Evolutionary conservation across 306 rosid species (phyloP).

Genomic region (Quillaja saponaria): DNA sequence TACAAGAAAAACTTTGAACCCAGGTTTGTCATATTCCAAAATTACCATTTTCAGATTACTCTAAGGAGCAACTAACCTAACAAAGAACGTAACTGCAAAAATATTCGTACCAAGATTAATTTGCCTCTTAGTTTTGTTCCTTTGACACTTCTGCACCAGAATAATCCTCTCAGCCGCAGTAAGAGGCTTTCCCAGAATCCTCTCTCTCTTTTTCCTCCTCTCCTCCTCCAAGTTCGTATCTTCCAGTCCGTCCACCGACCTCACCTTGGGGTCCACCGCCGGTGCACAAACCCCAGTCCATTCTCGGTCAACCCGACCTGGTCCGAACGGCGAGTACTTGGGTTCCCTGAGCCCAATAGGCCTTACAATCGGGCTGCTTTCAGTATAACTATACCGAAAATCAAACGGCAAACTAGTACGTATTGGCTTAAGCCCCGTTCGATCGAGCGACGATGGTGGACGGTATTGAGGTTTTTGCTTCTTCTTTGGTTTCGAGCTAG

Average conservation of each 20-base stretch:
- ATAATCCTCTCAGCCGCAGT: slow-evolving; percentile 64
- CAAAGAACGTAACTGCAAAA: not conserved
- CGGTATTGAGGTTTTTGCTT: slow-evolving; percentile 58
- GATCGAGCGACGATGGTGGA: slow-evolving; percentile 79
- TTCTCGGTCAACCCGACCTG: slow-evolving; percentile 59
- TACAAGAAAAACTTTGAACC: no score
- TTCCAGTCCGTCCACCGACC: slow-evolving; percentile 57
- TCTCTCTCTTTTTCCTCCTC: slow-evolving; percentile 58
- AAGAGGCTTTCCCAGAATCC: slow-evolving; percentile 65
- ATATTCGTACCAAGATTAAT: slow-evolving; percentile 70
- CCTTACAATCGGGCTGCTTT: slow-evolving; percentile 65
- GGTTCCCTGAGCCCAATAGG: slow-evolving; percentile 86
- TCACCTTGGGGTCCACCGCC: slow-evolving; percentile 67
- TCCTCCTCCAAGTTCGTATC: slow-evolving; percentile 58
- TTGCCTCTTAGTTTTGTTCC: slow-evolving; percentile 68
- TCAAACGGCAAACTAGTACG: slow-evolving; percentile 73
- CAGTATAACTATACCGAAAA: slow-evolving; percentile 83
- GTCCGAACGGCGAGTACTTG: slow-evolving; percentile 92
- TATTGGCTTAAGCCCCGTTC: slow-evolving; percentile 47
- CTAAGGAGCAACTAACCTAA: no score
- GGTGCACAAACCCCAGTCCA: slow-evolving; percentile 97
- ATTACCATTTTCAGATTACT: no score
- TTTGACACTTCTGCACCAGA: slow-evolving; percentile 61
- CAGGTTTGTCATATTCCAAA: no score
- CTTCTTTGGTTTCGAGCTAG: slow-evolving; percentile 38